Evolutionary conservation across 495 filamentous ascomycete genomes (phyloP), one percentile per base, ranked within the genome.

Genomic region (Podospora australis): DNA sequence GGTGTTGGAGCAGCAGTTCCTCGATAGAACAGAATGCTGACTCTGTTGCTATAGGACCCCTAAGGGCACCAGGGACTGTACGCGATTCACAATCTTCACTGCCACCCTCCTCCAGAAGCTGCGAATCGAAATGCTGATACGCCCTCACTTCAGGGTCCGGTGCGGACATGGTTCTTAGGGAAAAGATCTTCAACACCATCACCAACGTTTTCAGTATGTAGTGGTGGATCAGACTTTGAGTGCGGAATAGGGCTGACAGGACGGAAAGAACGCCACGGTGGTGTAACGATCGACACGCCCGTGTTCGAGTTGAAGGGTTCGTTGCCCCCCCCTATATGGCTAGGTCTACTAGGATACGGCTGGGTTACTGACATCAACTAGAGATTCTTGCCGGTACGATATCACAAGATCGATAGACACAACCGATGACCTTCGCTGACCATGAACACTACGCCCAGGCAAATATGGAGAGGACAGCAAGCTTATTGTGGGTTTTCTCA

Each of bases 401-500:
- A 26, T 28, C 10, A 14, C 22, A 88, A 72, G 89, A 91, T 68
- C 55, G 86, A 89, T 71, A 84, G 88, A 66, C 80, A 75, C 43
- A 84, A 84, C 60, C 78, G 89, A 16, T 26, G 14, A 28, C 16
- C 23, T 23, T 32, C 13, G 26, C 54, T 57, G 46, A 53, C 45
- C 86, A 11, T 14, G 36, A 28, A 17, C 19, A 48, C 21, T 21
- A 23, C 28, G 88, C 70, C 87, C 87, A 11, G 89, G 87, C 30
- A 94, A 94, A 73, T 94, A 94, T 70, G 90, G 89, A 58, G 88
- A 94, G 73, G 90, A 94, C 71, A 83, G 78, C 56, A 91, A 90
- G 67, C 83, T 94, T 59, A 95, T 95, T 67, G 91, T 91, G 68
- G 80, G 50, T 52, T 7, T 10, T 16, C 41, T 23, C 4, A 32